Percentiles rank a stretch among this genome's conserved stretches.
Conservation (phyloP, 345 rosid species). For the Abelmoschus esculentus region DNA sequence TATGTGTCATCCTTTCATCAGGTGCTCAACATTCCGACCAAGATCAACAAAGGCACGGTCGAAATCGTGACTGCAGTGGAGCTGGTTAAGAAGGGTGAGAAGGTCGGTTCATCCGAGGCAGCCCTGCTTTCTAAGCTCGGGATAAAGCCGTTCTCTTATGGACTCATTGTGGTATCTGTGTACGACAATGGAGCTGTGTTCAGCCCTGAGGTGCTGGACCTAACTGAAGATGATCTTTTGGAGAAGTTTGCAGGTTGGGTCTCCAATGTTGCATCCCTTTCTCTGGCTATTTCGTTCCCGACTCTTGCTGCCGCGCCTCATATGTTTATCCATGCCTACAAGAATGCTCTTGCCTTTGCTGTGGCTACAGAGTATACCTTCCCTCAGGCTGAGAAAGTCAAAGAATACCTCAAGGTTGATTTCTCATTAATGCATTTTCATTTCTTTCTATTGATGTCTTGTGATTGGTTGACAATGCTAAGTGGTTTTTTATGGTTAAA, state of each 20-base stretch:
- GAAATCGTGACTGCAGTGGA: slow-evolving; percentile 37
- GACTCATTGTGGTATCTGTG: slow-evolving; percentile 33
- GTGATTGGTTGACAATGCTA: neutral
- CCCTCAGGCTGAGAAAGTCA: slow-evolving; percentile 38
- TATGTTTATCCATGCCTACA: slow-evolving; percentile 44
- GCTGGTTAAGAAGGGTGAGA: slow-evolving; percentile 37
- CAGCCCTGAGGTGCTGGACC: slow-evolving; percentile 45
- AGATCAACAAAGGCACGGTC: slow-evolving; percentile 43
- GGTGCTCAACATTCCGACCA: slow-evolving; percentile 44
- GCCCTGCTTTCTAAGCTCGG: slow-evolving; percentile 44
- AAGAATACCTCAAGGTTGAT: slow-evolving; percentile 35
- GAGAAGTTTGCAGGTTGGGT: slow-evolving; percentile 30
- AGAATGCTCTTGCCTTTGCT: slow-evolving; percentile 37
- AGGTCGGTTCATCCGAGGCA: slow-evolving; percentile 40
- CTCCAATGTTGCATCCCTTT: slow-evolving; percentile 35
- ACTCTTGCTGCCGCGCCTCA: slow-evolving; percentile 45
- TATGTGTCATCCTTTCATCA: neutral
- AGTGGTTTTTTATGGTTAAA: neutral
- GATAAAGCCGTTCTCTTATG: slow-evolving; percentile 47
- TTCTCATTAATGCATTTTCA: neutral
- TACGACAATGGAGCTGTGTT: slow-evolving; percentile 45
- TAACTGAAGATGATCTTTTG: slow-evolving; percentile 38
- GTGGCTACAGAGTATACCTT: slow-evolving; percentile 35
- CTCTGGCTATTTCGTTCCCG: slow-evolving; percentile 38
- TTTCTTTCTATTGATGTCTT: neutral